Evolutionary conservation across 2,329 filamentous ascomycete genomes (phyloP), one percentile per base, ranked within the genome.

Genomic region (Claviceps fusiformis): DNA sequence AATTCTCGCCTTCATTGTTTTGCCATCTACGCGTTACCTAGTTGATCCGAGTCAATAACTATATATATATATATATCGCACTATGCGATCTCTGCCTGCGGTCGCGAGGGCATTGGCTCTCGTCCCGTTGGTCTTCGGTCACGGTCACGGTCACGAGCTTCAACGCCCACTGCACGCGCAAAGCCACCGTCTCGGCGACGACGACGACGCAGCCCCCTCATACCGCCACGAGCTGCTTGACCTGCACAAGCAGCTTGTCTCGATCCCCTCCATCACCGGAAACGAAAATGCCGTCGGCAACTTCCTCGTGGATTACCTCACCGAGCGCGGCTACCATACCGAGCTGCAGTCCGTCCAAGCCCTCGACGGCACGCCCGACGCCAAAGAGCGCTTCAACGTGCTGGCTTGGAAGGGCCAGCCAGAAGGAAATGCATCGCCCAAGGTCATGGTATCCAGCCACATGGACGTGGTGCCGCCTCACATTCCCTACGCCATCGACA

Each of bases 401-500:
- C 73, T 91, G 45, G 90, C 90, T 2, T 89, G 75, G 75, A 73
- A 71, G 0, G 69, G 80, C 57, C 62, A 62, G 2, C 67, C 70
- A 48, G 68, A 62, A 2, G 66, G 70, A 50, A 68, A 70, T 17
- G 73, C 76, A 43, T 71, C 76, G 10, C 78, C 83, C 1, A 77
- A 76, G 39, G 73, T 88, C 11, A 72, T 89, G n/a, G 69, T 91
- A 1, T 83, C 83, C 1, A 90, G 85, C 55, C 90, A 95, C 67
- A 92, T 95, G 62, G 91, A 96, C 63, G 79, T 79, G 2, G 85
- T 88, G 0, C 85, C 87, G 0, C 87, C 87, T 0, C 82, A 80
- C 66, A 85, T 88, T 57, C 83, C 83, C 0, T 89, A 89, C 67
- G 73, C 74, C 46, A 76, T 82, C 10, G 73, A 76, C 37, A 70